Conservation (phyloP, 306 rosid genomes). For the Ceratonia siliqua region DNA sequence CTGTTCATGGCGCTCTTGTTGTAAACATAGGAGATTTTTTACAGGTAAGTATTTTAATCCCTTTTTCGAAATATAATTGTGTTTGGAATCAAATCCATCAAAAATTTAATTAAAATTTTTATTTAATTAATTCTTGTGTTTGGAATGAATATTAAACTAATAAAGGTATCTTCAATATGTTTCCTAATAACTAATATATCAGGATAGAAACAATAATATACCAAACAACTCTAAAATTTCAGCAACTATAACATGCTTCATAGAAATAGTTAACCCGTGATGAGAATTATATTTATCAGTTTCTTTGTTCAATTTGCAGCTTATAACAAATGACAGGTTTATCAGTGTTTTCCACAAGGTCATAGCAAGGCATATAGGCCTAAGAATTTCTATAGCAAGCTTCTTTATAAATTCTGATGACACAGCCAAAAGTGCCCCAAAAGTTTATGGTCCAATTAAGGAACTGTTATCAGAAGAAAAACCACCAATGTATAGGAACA, state of each 20-base stretch:
- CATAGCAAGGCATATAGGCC: conserved; percentile 33
- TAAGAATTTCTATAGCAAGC: conserved; percentile 45
- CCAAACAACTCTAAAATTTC: too few species aligned
- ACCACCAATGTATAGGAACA: conserved; percentile 42
- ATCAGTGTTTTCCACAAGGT: conserved; percentile 43
- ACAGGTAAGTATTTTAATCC: conserved; percentile 39
- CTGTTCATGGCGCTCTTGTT: conserved; percentile 45
- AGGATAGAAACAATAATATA: too few species aligned
- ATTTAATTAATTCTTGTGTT: too few species aligned
- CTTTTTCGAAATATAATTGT: too few species aligned
- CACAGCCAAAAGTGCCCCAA: neutral
- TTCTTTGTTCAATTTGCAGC: conserved; percentile 32
- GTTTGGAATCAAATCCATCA: too few species aligned
- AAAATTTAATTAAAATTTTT: too few species aligned
- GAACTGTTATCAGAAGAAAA: conserved; percentile 55
- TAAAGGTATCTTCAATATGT: too few species aligned
- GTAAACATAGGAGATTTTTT: conserved; percentile 53
- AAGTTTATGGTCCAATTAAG: conserved; percentile 55
- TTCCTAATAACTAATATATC: too few species aligned
- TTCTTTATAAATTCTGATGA: conserved; percentile 35
- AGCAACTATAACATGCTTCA: neutral
- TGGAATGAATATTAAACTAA: too few species aligned
- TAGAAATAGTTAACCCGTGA: too few species aligned
- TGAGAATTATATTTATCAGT: neutral
- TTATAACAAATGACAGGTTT: conserved; percentile 44